Percentiles rank a stretch among this genome's conserved stretches.
phyloP scores from a whole-genome alignment of 345 rosid species.

The Excoecaria cochinchinensis region DNA sequence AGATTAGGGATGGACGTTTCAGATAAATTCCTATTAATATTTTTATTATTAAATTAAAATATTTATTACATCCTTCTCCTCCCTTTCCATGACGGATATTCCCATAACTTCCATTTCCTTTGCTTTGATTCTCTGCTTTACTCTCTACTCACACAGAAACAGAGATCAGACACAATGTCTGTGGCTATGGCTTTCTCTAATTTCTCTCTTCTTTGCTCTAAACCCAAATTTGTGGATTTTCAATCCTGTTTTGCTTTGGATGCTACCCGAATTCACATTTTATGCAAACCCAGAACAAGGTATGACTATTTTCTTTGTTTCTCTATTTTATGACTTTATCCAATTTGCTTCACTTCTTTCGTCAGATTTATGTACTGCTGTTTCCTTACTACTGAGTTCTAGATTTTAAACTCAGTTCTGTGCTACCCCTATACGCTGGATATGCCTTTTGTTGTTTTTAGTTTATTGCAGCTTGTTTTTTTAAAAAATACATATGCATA shows the following conservation, averaged over 20 bases:
- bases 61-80: too few species aligned
- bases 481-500: too few species aligned
- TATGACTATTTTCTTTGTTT: constrained; percentile 4
- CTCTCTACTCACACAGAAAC: background rate
- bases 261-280: constrained; percentile 22
- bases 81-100: constrained; percentile 28
- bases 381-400: background rate
- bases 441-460: too few species aligned
- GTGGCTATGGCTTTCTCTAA: constrained; percentile 47
- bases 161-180: constrained; percentile 32
- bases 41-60: background rate
- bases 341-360: background rate
- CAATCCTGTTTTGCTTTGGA: constrained; percentile 17
- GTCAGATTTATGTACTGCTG: too few species aligned
- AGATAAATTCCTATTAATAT: constrained; percentile 10
- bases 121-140: too few species aligned
- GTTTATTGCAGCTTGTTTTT: too few species aligned
- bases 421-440: too few species aligned
- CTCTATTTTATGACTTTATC: background rate
- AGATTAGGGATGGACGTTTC: constrained; percentile 33
- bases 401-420: too few species aligned
- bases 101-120: constrained; percentile 5
- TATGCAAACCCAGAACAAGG: constrained; percentile 30
- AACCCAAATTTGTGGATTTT: constrained; percentile 24
- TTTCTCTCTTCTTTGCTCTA: constrained; percentile 15